These are phyloP conservation scores for Draba incana DNA, from an alignment of 345 rosid genomes.

Conservation along the genomic window DNA sequence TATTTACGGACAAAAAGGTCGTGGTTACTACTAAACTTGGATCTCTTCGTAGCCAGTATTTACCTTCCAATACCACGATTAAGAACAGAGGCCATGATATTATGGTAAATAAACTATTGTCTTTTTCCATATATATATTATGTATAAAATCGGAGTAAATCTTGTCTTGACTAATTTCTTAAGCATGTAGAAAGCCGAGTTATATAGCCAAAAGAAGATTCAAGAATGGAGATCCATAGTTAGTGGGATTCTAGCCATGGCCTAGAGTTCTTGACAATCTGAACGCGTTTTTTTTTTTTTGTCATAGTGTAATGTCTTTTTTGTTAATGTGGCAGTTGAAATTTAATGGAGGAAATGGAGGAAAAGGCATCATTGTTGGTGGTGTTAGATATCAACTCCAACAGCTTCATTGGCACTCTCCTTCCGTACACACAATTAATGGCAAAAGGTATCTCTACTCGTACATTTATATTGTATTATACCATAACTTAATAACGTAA, in stretches of 20 bases:
- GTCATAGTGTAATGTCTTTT: background rate
- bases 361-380: conserved; percentile 46
- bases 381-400: conserved; percentile 48
- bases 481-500: background rate
- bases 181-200: background rate
- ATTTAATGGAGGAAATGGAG: conserved; percentile 55
- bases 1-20: no score
- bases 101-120: conserved; percentile 47
- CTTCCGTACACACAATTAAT: conserved; percentile 67
- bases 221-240: background rate
- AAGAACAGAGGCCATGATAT: conserved; percentile 90
- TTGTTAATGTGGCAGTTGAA: conserved; percentile 34
- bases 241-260: background rate
- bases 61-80: no score
- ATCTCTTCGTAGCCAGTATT: no score
- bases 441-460: conserved; percentile 51
- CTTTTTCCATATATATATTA: conserved; percentile 42
- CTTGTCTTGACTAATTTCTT: background rate
- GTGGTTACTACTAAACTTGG: no score
- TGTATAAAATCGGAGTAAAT: conserved; percentile 54
- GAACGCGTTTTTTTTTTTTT: no score
- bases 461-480: background rate
- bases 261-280: conserved; percentile 20
- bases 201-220: background rate
- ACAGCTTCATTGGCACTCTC: conserved; percentile 82